phyloP scores from a whole-genome alignment of 2,329 filamentous ascomycete species.

The Pseudogymnoascus sp. region DNA sequence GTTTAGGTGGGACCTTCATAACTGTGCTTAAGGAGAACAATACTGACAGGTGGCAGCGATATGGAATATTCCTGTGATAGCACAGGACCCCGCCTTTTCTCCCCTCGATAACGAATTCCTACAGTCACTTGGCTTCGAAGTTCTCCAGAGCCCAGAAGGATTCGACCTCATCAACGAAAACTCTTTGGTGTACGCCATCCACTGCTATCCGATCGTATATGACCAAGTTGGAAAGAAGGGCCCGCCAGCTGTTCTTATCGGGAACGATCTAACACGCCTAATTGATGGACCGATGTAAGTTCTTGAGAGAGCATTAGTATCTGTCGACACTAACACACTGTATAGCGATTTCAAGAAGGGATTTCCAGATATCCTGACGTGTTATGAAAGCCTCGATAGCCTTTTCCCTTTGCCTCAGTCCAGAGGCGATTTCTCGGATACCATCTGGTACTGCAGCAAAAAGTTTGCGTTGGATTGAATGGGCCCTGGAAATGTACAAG shows the following conservation, averaged over 20 bases:
- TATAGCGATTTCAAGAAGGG: neutral
- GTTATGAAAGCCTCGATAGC: neutral
- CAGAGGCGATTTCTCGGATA: neutral
- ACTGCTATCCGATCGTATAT: constrained; percentile 28
- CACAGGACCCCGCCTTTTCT: constrained; percentile 29
- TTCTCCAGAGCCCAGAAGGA: constrained; percentile 25
- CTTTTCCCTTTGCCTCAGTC: neutral
- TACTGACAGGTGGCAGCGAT: neutral
- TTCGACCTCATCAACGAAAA: constrained; percentile 20
- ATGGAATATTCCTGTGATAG: constrained; percentile 11
- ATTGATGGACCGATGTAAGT: neutral
- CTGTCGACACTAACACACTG: neutral
- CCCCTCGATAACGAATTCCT: constrained; percentile 26
- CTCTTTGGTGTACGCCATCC: constrained; percentile 29
- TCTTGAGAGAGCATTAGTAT: neutral
- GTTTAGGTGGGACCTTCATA: constrained; percentile 15
- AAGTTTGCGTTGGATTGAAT: neutral
- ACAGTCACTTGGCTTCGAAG: constrained; percentile 18
- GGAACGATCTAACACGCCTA: constrained; percentile 16
- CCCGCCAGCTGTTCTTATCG: constrained; percentile 23
- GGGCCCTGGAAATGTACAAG: neutral
- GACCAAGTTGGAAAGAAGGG: constrained; percentile 18
- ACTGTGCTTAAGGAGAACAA: neutral
- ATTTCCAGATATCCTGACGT: neutral
- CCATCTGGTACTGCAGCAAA: neutral